Conservation (phyloP, 257 asterid genomes). For the Solanum sitiens region DNA sequence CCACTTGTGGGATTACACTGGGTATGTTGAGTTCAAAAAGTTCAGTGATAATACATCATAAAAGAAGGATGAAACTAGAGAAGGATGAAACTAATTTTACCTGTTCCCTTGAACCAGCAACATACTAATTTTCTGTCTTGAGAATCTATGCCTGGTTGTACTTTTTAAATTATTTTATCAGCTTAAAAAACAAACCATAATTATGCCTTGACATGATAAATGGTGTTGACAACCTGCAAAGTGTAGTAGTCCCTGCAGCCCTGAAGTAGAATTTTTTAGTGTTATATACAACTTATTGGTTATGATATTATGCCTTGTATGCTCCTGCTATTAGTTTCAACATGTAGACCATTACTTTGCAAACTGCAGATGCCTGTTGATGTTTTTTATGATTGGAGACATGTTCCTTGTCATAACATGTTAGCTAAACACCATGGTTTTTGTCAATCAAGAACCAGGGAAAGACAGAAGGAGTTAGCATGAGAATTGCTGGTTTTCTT, state of each 20-base stretch:
- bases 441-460: neutral
- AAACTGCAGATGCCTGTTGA: neutral
- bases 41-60: neutral
- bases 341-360: neutral
- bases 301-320: neutral
- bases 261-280: neutral
- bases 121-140: neutral
- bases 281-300: neutral
- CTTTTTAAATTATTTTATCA: neutral
- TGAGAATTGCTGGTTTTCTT: neutral
- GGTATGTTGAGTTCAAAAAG: neutral
- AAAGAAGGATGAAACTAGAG: neutral
- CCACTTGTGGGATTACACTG: neutral
- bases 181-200: neutral
- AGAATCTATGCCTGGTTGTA: neutral
- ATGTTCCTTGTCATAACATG: neutral
- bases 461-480: neutral
- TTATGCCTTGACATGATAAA: neutral
- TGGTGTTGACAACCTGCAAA: neutral
- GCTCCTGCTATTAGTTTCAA: neutral
- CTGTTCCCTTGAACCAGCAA: neutral
- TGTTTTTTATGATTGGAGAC: neutral
- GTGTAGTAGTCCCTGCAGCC: neutral
- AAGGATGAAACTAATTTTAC: neutral
- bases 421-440: neutral